A percentile compares a stretch with the other conserved stretches of the same genome.
Evolutionary conservation across 495 filamentous ascomycete species (phyloP).

Genomic region (Trichoderma orchidacearum): DNA sequence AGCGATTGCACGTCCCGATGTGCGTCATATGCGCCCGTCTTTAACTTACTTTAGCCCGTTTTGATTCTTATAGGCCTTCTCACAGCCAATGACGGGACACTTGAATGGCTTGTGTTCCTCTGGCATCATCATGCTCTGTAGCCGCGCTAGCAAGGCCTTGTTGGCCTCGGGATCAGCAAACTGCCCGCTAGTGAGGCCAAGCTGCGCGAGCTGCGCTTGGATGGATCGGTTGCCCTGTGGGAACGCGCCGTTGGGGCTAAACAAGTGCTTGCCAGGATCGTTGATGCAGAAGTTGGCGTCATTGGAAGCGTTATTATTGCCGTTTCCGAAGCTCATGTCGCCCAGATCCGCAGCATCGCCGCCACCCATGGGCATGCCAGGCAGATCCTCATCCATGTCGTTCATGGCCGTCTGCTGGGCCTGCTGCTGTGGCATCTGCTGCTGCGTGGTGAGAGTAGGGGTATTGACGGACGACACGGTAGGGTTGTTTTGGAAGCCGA

Average conservation of each 20-base stretch:
- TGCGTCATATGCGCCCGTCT: too few species aligned
- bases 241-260: constrained; percentile 67
- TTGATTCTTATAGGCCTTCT: constrained; percentile 99
- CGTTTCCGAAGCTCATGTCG: constrained; percentile 13
- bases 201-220: constrained; percentile 36
- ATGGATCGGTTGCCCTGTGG: constrained; percentile 66
- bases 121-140: constrained; percentile 29
- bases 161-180: constrained; percentile 3
- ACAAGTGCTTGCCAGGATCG: constrained; percentile 87
- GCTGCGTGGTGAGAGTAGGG: constrained; percentile 62
- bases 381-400: constrained; percentile 43
- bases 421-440: constrained; percentile 25
- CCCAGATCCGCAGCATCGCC: constrained; percentile 2
- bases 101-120: constrained; percentile 89
- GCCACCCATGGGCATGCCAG: constrained; percentile 43
- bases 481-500: constrained; percentile 80
- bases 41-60: constrained; percentile 80
- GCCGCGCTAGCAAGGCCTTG: constrained; percentile 1
- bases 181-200: constrained; percentile 10
- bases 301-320: constrained; percentile 9
- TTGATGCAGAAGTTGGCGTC: constrained; percentile 55
- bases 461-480: constrained; percentile 98
- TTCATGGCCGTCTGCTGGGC: constrained; percentile 28
- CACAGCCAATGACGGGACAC: constrained; percentile 95
- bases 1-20: too few species aligned